Evolutionary conservation across 306 rosid species (phyloP), one percentile per base, ranked within the genome.

Genomic region (Vigna trinervia): DNA sequence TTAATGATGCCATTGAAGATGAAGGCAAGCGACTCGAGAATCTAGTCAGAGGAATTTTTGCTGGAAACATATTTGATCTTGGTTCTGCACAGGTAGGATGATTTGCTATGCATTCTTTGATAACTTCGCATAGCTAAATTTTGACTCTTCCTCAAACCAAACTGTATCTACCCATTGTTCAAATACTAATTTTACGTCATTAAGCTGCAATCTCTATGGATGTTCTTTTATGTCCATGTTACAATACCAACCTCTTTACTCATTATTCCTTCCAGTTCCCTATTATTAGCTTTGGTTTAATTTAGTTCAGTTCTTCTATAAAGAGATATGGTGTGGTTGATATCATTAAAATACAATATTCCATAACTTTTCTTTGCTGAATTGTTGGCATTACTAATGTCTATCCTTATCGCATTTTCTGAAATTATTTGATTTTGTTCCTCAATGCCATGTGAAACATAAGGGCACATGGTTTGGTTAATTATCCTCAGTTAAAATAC

Each of bases 51-150:
- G 97, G 99, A 52, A 84, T 95, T 77, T 95, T 95, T 39, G 97
- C 99, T 2, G 99, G 99, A 71, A 95, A 95, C 82, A 92, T 95
- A 74, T 95, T 95, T 85, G 99, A 95, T 86, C 99, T 95, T 53
- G 99, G 99, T 82, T 90, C 97, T 36, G 96, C 97, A 50, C 96
- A 89, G 93, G 97, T 95, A 76, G 39, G 69, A 73, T 78, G 20
- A 52, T 59, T 41, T 71, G 71, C 39, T 48, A 30, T 47, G 22
- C 52, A 47, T 80, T 65, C 76, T 52, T 70, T 69, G 7, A 69
- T 36, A 36, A 30, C 47, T 57, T 71, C 14, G 54, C 63, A 53
- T 62, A 38, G 45, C 69, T 71, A 38, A 46, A 74, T 43, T 70
- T 46, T 22, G 38, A 43, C 39, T 54, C 26, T 71, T 32, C 46